Conservation (phyloP, 1,139 yeast species). For the Geotrichum siamense region DNA sequence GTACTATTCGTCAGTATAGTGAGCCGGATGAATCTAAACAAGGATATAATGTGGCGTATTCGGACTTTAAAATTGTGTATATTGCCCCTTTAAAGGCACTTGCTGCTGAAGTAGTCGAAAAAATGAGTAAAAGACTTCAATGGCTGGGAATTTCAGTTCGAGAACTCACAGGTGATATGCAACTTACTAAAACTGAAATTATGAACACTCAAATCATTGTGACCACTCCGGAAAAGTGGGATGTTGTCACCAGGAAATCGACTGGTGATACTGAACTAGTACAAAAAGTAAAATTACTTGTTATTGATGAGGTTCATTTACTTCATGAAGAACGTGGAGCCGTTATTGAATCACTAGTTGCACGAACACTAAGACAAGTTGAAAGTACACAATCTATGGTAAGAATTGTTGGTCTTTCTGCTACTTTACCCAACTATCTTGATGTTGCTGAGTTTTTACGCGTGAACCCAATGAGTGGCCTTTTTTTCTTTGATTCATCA, state of each 20-base stretch:
- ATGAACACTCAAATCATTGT: conserved; percentile 82
- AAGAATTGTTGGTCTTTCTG: conserved; percentile 92
- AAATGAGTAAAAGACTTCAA: conserved; percentile 65
- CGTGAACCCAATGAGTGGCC: conserved; percentile 80
- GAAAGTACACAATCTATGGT: conserved; percentile 92
- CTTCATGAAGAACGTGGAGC: conserved; percentile 98
- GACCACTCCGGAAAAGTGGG: conserved; percentile 99
- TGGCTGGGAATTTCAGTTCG: conserved; percentile 84
- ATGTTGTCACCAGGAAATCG: conserved; percentile 89
- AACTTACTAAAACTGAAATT: conserved; percentile 76
- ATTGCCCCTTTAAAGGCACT: conserved; percentile 95
- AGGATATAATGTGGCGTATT: conserved; percentile 60
- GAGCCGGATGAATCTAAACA: conserved; percentile 42
- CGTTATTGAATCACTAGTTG: conserved; percentile 90
- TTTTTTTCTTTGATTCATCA: conserved; percentile 89
- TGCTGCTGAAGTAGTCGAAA: conserved; percentile 96
- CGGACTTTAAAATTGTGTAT: conserved; percentile 83
- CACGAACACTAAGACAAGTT: conserved; percentile 89
- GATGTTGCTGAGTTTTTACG: conserved; percentile 96
- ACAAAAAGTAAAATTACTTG: conserved; percentile 72
- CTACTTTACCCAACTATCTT: conserved; percentile 86
- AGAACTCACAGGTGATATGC: conserved; percentile 97
- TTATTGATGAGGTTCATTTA: conserved; percentile 94
- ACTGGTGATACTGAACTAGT: conserved; percentile 81
- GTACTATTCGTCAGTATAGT: conserved; percentile 68